Percentiles rank a stretch among this genome's conserved stretches.
These are phyloP conservation scores for Lizanozyma gosingica DNA, from an alignment of 1,139 yeast species.

Conservation along the genomic window DNA sequence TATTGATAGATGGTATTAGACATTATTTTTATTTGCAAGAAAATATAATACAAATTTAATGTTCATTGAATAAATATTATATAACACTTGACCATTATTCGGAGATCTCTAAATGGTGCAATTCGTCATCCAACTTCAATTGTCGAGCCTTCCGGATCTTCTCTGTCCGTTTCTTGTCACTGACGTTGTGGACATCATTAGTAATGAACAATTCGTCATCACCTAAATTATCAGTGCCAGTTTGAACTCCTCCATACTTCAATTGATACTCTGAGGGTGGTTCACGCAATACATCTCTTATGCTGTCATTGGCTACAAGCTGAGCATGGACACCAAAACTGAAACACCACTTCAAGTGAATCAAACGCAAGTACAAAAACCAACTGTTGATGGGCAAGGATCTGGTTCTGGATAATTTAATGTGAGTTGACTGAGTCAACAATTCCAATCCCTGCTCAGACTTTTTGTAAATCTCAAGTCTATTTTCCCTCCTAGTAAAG, in stretches of 20 bases:
- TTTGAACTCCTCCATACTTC: slow-evolving; percentile 16
- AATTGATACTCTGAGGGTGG: slow-evolving; percentile 26
- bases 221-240: slow-evolving; percentile 10
- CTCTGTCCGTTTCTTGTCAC: slow-evolving; percentile 24
- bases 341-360: slow-evolving; percentile 63
- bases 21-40: too few species aligned
- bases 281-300: slow-evolving; percentile 35
- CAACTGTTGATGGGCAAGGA: slow-evolving; percentile 57
- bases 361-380: slow-evolving; percentile 53
- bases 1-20: too few species aligned
- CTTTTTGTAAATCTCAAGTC: slow-evolving; percentile 29
- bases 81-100: too few species aligned
- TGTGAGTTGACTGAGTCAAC: slow-evolving; percentile 30
- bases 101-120: slow-evolving; percentile 15
- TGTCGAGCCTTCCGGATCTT: slow-evolving; percentile 27
- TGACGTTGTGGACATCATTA: slow-evolving; percentile 1
- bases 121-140: slow-evolving; percentile 21
- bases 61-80: too few species aligned
- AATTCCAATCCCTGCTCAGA: slow-evolving; percentile 35
- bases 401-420: slow-evolving; percentile 47
- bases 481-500: slow-evolving; percentile 30
- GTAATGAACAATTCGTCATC: slow-evolving; percentile 5
- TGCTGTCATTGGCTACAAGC: slow-evolving; percentile 40
- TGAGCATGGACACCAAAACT: slow-evolving; percentile 62
- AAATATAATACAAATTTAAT: too few species aligned